Evolutionary conservation across 176 grass and related monocot genomes (phyloP).

Genomic region (Rhynchospora breviuscula): DNA sequence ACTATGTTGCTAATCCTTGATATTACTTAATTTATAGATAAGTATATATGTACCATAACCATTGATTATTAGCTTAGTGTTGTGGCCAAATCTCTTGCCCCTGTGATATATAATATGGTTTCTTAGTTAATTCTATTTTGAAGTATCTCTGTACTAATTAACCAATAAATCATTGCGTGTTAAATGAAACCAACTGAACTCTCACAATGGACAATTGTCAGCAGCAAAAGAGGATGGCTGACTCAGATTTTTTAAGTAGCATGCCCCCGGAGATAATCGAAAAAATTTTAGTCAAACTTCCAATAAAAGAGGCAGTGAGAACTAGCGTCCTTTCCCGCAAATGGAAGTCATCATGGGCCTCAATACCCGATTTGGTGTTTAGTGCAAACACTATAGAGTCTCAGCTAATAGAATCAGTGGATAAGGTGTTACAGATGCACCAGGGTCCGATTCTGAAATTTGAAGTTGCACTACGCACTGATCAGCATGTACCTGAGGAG

Average conservation of each 20-base stretch:
- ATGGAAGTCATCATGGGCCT: background rate
- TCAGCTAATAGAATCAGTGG: background rate
- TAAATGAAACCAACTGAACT: background rate
- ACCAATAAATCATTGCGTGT: background rate
- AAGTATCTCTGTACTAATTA: no score
- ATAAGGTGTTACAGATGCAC: background rate
- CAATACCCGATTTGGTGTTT: slow-evolving; percentile 1
- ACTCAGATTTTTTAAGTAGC: background rate
- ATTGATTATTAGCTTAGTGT: no score
- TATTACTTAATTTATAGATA: no score
- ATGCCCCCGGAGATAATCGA: background rate
- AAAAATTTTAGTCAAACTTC: background rate
- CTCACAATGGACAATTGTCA: background rate
- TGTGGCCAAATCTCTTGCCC: no score
- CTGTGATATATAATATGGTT: no score
- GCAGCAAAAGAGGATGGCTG: background rate
- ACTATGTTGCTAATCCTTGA: no score
- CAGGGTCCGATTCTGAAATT: no score
- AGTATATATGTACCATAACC: no score
- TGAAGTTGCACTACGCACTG: no score
- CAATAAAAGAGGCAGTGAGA: background rate
- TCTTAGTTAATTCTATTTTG: no score
- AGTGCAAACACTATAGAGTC: background rate
- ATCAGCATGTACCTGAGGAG: no score
- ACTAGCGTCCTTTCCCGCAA: background rate